Conservation (phyloP, 108 stramenopile species). For the Pseudonitzschia delicatissima region DNA sequence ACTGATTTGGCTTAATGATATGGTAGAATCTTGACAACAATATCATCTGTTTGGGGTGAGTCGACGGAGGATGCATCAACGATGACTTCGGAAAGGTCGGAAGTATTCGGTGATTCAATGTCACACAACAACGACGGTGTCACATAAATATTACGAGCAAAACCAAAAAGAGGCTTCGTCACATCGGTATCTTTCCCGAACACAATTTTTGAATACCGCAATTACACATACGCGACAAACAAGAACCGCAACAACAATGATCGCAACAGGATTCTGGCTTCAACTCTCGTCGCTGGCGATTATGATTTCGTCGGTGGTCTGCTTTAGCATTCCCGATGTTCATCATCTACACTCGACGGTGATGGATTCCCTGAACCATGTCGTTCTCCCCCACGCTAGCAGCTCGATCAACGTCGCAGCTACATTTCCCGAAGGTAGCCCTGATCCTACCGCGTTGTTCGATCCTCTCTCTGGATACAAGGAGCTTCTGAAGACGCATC, state of each 20-base stretch:
- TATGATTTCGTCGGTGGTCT: neutral
- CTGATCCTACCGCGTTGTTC: neutral
- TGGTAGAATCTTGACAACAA: neutral
- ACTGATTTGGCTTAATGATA: neutral
- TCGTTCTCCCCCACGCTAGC: neutral
- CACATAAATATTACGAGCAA: neutral
- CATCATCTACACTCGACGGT: conserved; percentile 1
- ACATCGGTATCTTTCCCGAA: neutral
- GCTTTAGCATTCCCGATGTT: conserved; percentile 7
- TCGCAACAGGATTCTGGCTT: neutral
- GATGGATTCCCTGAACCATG: neutral
- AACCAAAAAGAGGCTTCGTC: neutral
- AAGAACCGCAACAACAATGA: neutral
- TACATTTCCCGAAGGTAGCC: neutral
- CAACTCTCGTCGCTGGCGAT: neutral
- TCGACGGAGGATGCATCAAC: too few species aligned
- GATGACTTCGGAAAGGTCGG: neutral
- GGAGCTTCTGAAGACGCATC: conserved; percentile 36
- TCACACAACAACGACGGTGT: neutral
- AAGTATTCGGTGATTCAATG: neutral
- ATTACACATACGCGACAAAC: neutral
- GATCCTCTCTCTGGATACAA: conserved; percentile 40
- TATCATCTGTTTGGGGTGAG: neutral
- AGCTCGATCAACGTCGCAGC: neutral
- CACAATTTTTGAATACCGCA: neutral